Base-by-base conservation (phyloP, 441 rosid species). In the California macrophylla region DNA sequence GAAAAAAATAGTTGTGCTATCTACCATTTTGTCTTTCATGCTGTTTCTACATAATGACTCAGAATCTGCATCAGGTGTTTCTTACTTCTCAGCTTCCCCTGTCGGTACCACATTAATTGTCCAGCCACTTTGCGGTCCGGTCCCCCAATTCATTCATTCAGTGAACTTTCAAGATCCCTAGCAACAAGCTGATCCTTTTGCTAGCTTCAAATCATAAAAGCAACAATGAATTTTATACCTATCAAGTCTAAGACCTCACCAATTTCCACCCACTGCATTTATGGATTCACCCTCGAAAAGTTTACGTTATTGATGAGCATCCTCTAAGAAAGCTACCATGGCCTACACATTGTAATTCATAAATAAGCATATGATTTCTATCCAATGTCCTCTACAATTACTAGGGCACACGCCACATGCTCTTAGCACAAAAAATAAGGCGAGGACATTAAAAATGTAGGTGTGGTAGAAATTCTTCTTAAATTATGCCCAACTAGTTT, bases 61-160 rank as follows among this genome's bases (percentile, higher is more conserved):
- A 18, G 9, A 52, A 52, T 50, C 58, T 18, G 21, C 58, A 50
- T 18, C 23, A 18, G 23, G 21, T 52, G 20, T 47, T 15, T 52
- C 60, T 1, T 1, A 12, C 4, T 28, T 18, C 8, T 66, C 34
- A 36, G 40, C n/a, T 0, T 2, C 15, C 45, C 26, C 50, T 21
- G 62, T n/a, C 9, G 62, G 28, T 12, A 54, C 30, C 1, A 10
- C 8, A 34, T 20, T 30, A 47, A n/a, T 36, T 67, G 63, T 60
- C 36, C 45, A 69, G n/a, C 10, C 52, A 28, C 23, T 32, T 68
- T 12, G 64, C 70, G 20, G 25, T 2, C 8, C 62, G 71, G 42
- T 71, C 77, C 80, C 67, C 9, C n/a, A 38, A 20, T 18, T 25
- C 68, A 52, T 18, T 25, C 68, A 52, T 77, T 63, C 8, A 73